These are phyloP conservation scores for Pythium dissotocum DNA, from an alignment of 352 stramenopile genomes.

Conservation along the genomic window DNA sequence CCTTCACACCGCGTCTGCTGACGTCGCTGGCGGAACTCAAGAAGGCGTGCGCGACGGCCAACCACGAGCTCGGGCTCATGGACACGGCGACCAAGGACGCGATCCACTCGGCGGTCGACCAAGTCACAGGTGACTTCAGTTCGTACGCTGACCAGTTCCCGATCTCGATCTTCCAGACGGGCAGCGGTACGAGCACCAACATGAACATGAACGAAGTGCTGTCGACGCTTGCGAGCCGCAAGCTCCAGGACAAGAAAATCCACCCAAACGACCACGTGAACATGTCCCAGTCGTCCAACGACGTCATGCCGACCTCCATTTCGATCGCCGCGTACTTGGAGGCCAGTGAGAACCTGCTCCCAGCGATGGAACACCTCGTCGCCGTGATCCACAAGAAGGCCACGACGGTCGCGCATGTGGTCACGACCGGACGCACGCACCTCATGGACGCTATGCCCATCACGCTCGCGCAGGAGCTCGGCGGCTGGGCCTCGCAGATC, in stretches of 20 bases:
- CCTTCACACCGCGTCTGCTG: slow-evolving; percentile 43
- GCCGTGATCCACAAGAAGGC: slow-evolving; percentile 42
- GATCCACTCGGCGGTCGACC: slow-evolving; percentile 40
- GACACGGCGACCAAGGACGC: slow-evolving; percentile 35
- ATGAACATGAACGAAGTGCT: slow-evolving; percentile 99
- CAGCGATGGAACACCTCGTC: slow-evolving; percentile 47
- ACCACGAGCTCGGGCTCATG: slow-evolving; percentile 44
- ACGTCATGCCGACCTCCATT: slow-evolving; percentile 61
- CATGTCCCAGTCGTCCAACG: slow-evolving; percentile 73
- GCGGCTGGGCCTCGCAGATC: slow-evolving; percentile 53
- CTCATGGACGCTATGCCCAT: slow-evolving; percentile 79
- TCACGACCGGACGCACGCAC: slow-evolving; percentile 65
- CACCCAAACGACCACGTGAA: slow-evolving; percentile 76
- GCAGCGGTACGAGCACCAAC: slow-evolving; percentile 96
- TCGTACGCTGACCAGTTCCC: slow-evolving; percentile 47
- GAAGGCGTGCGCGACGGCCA: slow-evolving; percentile 45
- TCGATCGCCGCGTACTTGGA: slow-evolving; percentile 50
- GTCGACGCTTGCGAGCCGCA: slow-evolving; percentile 76
- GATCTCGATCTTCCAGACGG: slow-evolving; percentile 87
- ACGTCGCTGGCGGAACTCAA: slow-evolving; percentile 50
- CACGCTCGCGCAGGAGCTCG: slow-evolving; percentile 51
- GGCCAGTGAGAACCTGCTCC: slow-evolving; percentile 64
- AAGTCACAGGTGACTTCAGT: slow-evolving; percentile 36
- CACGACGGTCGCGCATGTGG: slow-evolving; percentile 36
- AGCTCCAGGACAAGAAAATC: slow-evolving; percentile 77